phyloP scores from a whole-genome alignment of 2,329 filamentous ascomycete species.

The Stemphylium vesicarium region DNA sequence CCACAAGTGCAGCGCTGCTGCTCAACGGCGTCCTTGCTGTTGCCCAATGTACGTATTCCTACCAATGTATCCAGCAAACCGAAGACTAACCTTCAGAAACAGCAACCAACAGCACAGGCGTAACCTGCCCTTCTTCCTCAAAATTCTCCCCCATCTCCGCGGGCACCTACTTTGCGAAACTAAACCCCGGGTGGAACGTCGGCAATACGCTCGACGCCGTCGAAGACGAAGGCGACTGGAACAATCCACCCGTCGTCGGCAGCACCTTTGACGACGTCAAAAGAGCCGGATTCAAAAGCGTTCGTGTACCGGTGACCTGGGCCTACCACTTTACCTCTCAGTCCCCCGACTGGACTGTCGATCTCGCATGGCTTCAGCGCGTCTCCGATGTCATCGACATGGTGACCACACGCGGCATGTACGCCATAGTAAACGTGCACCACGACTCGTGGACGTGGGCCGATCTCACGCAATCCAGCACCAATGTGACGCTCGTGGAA shows the following conservation, averaged over 20 bases:
- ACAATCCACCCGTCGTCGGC: slow-evolving; percentile 59
- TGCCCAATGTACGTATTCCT: slow-evolving; percentile 19
- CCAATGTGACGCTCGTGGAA: slow-evolving; percentile 61
- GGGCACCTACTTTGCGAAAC: slow-evolving; percentile 53
- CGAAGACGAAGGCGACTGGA: slow-evolving; percentile 65
- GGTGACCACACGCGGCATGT: slow-evolving; percentile 59
- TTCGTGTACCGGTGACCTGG: slow-evolving; percentile 67
- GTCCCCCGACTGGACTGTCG: slow-evolving; percentile 62
- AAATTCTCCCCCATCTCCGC: slow-evolving; percentile 57
- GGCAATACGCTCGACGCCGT: slow-evolving; percentile 66
- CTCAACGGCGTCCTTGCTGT: slow-evolving; percentile 20
- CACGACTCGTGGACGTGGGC: slow-evolving; percentile 67
- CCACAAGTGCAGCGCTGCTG: slow-evolving; percentile 14
- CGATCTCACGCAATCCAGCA: slow-evolving; percentile 55
- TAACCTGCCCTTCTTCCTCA: slow-evolving; percentile 47
- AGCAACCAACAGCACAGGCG: slow-evolving; percentile 24
- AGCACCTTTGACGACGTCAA: slow-evolving; percentile 61
- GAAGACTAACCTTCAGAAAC: too few species aligned
- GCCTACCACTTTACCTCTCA: slow-evolving; percentile 61
- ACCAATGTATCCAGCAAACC: neutral
- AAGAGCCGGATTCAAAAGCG: slow-evolving; percentile 62
- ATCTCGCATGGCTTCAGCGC: slow-evolving; percentile 62
- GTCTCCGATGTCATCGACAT: slow-evolving; percentile 65
- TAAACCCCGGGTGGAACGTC: slow-evolving; percentile 66
- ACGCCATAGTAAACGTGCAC: slow-evolving; percentile 64